Conservation (phyloP, 2,329 filamentous ascomycete genomes). For the Xylariaceae sp. region DNA sequence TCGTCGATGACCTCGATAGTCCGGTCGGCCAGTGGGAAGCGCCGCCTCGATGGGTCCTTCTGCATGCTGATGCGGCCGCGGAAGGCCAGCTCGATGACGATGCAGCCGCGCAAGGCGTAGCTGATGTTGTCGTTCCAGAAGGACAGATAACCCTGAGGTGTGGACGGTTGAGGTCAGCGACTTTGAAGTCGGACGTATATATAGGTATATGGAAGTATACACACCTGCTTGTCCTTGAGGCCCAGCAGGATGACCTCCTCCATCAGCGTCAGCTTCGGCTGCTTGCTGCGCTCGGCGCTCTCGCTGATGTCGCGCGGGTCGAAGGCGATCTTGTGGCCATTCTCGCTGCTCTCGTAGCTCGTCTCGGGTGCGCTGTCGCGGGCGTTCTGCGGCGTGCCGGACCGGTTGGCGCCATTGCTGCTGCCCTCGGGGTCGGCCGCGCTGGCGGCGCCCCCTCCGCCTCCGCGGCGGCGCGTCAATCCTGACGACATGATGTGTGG, state of each 20-base stretch:
- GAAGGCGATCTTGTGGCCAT: slow-evolving; percentile 97
- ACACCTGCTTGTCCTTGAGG: slow-evolving; percentile 96
- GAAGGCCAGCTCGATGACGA: slow-evolving; percentile 95
- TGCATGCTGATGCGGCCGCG: slow-evolving; percentile 97
- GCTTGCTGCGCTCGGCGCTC: slow-evolving; percentile 91
- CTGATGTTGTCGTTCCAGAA: slow-evolving; percentile 99
- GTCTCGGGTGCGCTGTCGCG: slow-evolving; percentile 59
- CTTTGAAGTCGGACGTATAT: too few relatives aligned
- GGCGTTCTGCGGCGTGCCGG: slow-evolving; percentile 48
- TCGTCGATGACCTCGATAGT: slow-evolving; percentile 97
- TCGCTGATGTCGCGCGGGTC: slow-evolving; percentile 97
- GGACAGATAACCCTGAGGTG: slow-evolving; percentile 91
- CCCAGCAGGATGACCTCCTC: slow-evolving; percentile 94
- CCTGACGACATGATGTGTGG: slow-evolving; percentile 31
- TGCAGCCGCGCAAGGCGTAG: slow-evolving; percentile 93
- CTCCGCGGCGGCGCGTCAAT: slow-evolving; percentile 43
- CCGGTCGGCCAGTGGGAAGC: slow-evolving; percentile 87
- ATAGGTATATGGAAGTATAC: slow-evolving; percentile 19
- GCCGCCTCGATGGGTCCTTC: slow-evolving; percentile 84
- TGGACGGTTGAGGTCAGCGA: too few relatives aligned
- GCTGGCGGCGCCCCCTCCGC: slow-evolving; percentile 55
- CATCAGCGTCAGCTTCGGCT: slow-evolving; percentile 98
- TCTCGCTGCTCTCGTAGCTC: slow-evolving; percentile 84
- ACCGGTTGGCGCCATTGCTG: slow-evolving; percentile 45
- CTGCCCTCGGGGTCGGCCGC: slow-evolving; percentile 50